phyloP scores from a whole-genome alignment of 768 basidiomycete genomes.

The Lyophyllum shimeji region DNA sequence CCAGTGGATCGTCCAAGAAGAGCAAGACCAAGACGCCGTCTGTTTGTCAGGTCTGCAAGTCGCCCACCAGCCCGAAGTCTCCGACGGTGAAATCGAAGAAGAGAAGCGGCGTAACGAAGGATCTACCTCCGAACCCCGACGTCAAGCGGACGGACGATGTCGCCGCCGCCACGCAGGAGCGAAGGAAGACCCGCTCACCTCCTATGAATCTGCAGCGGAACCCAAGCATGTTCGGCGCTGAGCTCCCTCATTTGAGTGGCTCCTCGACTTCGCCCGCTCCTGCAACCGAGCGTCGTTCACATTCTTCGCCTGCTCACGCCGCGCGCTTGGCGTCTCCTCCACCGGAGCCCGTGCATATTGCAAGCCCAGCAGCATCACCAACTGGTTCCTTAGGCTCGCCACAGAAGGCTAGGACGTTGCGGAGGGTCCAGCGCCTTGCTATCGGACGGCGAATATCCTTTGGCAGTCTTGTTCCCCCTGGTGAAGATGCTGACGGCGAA shows the following conservation, averaged over 20 bases:
- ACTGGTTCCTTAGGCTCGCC: conserved; percentile 13
- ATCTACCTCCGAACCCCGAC: neutral
- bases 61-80: conserved; percentile 21
- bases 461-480: conserved; percentile 43
- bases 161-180: neutral
- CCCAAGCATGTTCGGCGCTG: conserved; percentile 67
- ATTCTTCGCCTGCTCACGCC: conserved; percentile 12
- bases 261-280: conserved; percentile 10
- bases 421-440: conserved; percentile 47
- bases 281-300: conserved; percentile 10
- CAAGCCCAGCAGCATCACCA: conserved; percentile 11
- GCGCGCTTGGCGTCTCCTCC: conserved; percentile 9
- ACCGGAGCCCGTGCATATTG: neutral
- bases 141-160: neutral
- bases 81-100: conserved; percentile 22
- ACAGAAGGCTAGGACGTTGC: conserved; percentile 42
- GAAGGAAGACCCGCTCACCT: conserved; percentile 21
- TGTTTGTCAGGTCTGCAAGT: conserved; percentile 17
- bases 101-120: neutral
- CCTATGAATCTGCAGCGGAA: conserved; percentile 57
- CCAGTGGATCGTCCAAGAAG: conserved; percentile 14
- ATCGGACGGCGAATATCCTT: conserved; percentile 67
- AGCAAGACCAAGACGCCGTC: conserved; percentile 17
- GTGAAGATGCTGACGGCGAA: conserved; percentile 36
- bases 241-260: conserved; percentile 48